Evolutionary conservation across 202 grass and related monocot genomes (phyloP), one percentile per base, ranked within the genome.

Genomic region (Panicum hallii): DNA sequence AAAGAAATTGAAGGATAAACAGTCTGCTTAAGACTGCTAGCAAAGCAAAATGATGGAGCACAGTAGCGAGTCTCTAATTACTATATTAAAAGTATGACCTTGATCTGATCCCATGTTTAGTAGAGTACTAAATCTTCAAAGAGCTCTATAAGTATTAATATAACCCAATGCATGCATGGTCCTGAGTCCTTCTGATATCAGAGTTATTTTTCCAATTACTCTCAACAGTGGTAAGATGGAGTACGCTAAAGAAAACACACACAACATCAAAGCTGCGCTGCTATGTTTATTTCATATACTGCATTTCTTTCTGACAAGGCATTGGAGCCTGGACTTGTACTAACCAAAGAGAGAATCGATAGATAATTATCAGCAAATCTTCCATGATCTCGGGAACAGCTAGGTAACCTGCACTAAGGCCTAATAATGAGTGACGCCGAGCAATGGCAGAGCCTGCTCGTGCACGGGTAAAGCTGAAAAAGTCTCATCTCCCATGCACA

Each of bases 361-460:
- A 57, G 47, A 23, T 19, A 57, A 89, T 65, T 56, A 77, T 60
- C 10, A 19, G 55, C 64, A 79, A 75, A 84, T 79, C 49, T 56
- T 67, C 54, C 30, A 72, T 46, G 41, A 73, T 85, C 41, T 64
- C 38, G 19, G 57, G 63, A 53, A 54, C 68, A 80, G 50, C 42
- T 69, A 84, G 15, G 15, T 47, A 56, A 23, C 70, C 26, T 60
- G 47, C 47, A 83, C 64, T 65, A 72, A 72, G 66, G 7, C 65
- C 65, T 64, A 89, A 77, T 77, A 77, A 38, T 66, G 57, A 30
- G 40, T 36, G 49, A 83, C 42, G 14, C 79, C 66, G 57, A 77
- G 42, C 66, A 76, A 82, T 82, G 70, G 7, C 79, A 82, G 71
- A 79, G 44, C n/a, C 41, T 76, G 23, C 40, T 5, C 26, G 17